Evolutionary conservation across 176 grass and related monocot genomes (phyloP), one percentile per base, ranked within the genome.

Genomic region (Triticum timopheevii): DNA sequence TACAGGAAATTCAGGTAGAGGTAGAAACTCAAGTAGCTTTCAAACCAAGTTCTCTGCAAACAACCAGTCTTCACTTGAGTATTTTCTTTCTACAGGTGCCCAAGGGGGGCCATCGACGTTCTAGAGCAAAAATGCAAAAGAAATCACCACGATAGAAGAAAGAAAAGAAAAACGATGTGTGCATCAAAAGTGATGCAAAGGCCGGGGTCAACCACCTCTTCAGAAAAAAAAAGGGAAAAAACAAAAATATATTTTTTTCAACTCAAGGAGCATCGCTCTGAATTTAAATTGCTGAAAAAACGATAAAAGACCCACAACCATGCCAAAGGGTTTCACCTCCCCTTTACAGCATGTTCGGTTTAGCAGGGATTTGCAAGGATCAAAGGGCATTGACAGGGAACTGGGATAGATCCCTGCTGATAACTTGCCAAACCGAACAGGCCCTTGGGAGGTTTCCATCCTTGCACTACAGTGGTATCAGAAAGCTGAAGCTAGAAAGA

Each of bases 1-100:
- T 98, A 69, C 93, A 90, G 11, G 73, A 86, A 27, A 78, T 89
- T 63, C 83, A 94, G 91, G 93, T 98, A 83, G 31, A 61, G 20
- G 6, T 31, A 7, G 44, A 52, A 52, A 76, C 27, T 30, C 15
- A 20, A 7, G 16, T 42, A 4, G 13, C 64, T 33, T 61, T 8
- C 10, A 45, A 45, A 45, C 67, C 3, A 7, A 59, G 19, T 39
- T 13, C 42, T 44, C 6, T 35, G 8, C 36, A n/a, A 78, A 40
- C 22, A 38, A 23, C 3, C 9, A 3, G 10, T 62, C 39, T 63
- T 78, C 44, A 79, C 40, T 87, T 15, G 69, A 64, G 34, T 4
- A 36, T 81, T 38, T 17, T 75, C 36, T 71, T 86, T 70, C 16
- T 74, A 79, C 82, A 96, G 94, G 68, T 33, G 54, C 82, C 61